Conservation (phyloP, 2,329 filamentous ascomycete genomes). For the Hypocrella siamensis region DNA sequence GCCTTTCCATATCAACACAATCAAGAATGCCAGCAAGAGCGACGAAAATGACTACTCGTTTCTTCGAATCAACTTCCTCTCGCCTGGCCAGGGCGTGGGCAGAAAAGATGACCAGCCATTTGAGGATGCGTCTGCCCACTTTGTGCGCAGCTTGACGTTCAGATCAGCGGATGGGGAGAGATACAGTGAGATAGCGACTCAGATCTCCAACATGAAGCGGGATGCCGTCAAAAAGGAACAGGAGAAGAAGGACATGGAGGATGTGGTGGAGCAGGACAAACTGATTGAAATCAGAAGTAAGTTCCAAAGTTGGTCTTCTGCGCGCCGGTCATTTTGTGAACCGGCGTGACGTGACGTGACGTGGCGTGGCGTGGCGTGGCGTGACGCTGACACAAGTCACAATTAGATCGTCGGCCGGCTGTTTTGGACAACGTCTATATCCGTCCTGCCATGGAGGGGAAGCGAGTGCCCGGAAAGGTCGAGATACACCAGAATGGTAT, state of each 20-base stretch:
- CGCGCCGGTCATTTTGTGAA: too few species aligned
- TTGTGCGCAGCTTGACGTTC: slow-evolving; percentile 89
- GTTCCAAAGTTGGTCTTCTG: too few species aligned
- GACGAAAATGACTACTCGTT: slow-evolving; percentile 91
- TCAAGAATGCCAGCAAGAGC: slow-evolving; percentile 98
- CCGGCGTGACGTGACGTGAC: too few species aligned
- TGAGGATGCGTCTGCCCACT: slow-evolving; percentile 89
- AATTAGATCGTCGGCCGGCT: slow-evolving; percentile 66
- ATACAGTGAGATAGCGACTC: slow-evolving; percentile 78
- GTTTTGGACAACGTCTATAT: slow-evolving; percentile 92
- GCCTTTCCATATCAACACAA: slow-evolving; percentile 92
- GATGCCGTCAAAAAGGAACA: slow-evolving; percentile 84
- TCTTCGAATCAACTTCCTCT: slow-evolving; percentile 91
- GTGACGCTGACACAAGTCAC: slow-evolving; percentile 22
- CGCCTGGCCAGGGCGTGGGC: slow-evolving; percentile 91
- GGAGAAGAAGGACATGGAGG: slow-evolving; percentile 98
- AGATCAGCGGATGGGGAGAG: slow-evolving; percentile 77
- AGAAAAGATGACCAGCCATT: slow-evolving; percentile 96
- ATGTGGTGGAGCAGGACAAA: slow-evolving; percentile 98
- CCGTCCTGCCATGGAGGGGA: slow-evolving; percentile 87
- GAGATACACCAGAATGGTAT: slow-evolving; percentile 99
- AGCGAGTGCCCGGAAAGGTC: slow-evolving; percentile 87
- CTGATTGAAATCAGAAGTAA: slow-evolving; percentile 82
- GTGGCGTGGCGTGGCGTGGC: too few species aligned
- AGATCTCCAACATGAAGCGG: slow-evolving; percentile 94